Evolutionary conservation across 768 basidiomycete genomes (phyloP).

Genomic region (Phlebiopsis gigantea): DNA sequence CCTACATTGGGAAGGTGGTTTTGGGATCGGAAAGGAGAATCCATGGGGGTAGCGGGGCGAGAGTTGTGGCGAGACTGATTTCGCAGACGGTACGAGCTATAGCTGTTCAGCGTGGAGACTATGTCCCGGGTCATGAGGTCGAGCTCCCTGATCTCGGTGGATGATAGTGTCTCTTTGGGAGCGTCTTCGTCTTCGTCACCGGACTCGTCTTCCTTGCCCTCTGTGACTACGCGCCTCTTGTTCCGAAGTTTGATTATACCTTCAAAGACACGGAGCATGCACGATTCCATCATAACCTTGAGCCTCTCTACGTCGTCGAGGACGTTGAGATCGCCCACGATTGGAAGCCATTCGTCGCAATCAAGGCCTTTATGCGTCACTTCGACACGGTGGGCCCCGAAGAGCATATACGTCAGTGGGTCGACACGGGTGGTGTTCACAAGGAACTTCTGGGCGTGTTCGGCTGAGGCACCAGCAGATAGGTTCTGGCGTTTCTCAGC

Average conservation of each 20-base stretch:
- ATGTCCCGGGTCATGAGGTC: slow-evolving; percentile 70
- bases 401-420: slow-evolving; percentile 84
- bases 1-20: slow-evolving; percentile 29
- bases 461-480: slow-evolving; percentile 32
- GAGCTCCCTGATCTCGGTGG: slow-evolving; percentile 69
- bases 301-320: slow-evolving; percentile 81
- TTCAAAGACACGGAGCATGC: slow-evolving; percentile 87
- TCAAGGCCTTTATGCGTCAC: slow-evolving; percentile 70
- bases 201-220: slow-evolving; percentile 48
- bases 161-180: slow-evolving; percentile 50
- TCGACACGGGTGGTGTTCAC: slow-evolving; percentile 82
- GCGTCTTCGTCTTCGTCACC: slow-evolving; percentile 46
- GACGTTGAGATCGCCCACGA: slow-evolving; percentile 59
- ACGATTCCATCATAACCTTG: slow-evolving; percentile 73
- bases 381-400: slow-evolving; percentile 78
- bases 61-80: slow-evolving; percentile 57
- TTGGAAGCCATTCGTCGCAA: slow-evolving; percentile 89
- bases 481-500: slow-evolving; percentile 81
- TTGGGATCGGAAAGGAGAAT: slow-evolving; percentile 40
- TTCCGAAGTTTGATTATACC: slow-evolving; percentile 54
- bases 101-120: slow-evolving; percentile 67
- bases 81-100: slow-evolving; percentile 58
- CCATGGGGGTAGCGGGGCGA: slow-evolving; percentile 60
- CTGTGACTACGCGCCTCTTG: slow-evolving; percentile 33
- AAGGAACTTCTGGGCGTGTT: slow-evolving; percentile 56